phyloP scores from a whole-genome alignment of 1,284 basidiomycete species.

The Ceratobasidium sp. region DNA sequence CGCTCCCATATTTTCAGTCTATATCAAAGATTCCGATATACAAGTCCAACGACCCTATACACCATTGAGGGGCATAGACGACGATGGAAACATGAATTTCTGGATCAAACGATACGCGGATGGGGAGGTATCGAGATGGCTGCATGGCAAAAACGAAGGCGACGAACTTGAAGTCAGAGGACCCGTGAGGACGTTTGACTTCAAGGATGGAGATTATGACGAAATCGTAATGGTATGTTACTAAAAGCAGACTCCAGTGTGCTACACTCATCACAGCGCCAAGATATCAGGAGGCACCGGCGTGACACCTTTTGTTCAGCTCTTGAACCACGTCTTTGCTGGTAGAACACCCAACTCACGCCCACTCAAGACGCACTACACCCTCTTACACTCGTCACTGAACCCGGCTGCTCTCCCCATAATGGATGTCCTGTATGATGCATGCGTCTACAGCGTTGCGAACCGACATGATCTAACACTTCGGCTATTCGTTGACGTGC shows the following conservation, averaged over 20 bases:
- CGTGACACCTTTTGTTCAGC: conserved; percentile 45
- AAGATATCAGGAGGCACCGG: conserved; percentile 56
- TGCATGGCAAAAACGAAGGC: conserved; percentile 70
- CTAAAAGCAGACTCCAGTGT: neutral
- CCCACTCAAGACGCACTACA: conserved; percentile 40
- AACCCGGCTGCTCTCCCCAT: conserved; percentile 40
- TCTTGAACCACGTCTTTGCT: conserved; percentile 42
- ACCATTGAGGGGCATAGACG: conserved; percentile 70
- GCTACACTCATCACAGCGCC: conserved; percentile 5
- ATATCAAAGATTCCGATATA: conserved; percentile 82
- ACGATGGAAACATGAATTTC: conserved; percentile 65
- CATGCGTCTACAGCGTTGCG: conserved; percentile 30
- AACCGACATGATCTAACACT: conserved; percentile 40
- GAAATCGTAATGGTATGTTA: conserved; percentile 75
- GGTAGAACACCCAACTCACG: conserved; percentile 30
- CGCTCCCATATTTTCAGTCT: conserved; percentile 72
- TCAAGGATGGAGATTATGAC: conserved; percentile 64
- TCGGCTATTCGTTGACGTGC: conserved; percentile 40
- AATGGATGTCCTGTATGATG: conserved; percentile 38
- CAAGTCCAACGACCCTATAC: conserved; percentile 89
- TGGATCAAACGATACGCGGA: conserved; percentile 76
- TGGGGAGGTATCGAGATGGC: conserved; percentile 81
- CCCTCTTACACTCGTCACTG: conserved; percentile 42
- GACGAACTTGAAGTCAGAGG: conserved; percentile 77
- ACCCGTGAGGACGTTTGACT: conserved; percentile 73